Conservation (phyloP, 2,329 filamentous ascomycete genomes). For the Claviceps cyperi region DNA sequence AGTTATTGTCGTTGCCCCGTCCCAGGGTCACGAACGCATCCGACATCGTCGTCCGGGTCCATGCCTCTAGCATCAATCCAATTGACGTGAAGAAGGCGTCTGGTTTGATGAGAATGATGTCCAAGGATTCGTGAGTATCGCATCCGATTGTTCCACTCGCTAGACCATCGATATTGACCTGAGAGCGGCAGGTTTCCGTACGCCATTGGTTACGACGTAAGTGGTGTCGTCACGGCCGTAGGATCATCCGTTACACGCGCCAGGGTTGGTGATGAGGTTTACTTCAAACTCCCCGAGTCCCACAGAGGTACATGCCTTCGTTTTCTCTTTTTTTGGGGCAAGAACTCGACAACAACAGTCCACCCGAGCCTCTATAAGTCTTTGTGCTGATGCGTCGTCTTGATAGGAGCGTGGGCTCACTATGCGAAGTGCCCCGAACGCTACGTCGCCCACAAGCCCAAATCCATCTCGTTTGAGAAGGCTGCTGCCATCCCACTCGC, state of each 20-base stretch:
- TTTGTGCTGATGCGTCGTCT: not conserved
- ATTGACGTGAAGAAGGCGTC: constrained; percentile 28
- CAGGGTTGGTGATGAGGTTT: constrained; percentile 16
- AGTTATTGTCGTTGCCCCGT: constrained; percentile 9
- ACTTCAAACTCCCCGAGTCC: constrained; percentile 10
- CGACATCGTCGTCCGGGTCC: constrained; percentile 23
- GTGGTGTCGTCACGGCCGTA: constrained; percentile 22
- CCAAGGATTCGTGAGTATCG: constrained; percentile 16
- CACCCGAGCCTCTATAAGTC: not conserved
- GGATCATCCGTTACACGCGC: constrained; percentile 19
- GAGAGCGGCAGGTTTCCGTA: constrained; percentile 21
- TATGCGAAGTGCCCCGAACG: constrained; percentile 18
- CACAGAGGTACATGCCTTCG: constrained; percentile 6
- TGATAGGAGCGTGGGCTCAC: constrained; percentile 22
- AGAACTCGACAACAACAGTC: not conserved
- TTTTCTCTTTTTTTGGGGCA: not conserved
- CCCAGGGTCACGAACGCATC: constrained; percentile 10
- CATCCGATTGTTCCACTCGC: not conserved
- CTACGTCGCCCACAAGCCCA: constrained; percentile 24
- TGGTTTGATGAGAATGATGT: constrained; percentile 18
- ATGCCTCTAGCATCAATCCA: constrained; percentile 30
- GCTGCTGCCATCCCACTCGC: constrained; percentile 30
- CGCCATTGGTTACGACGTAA: constrained; percentile 27
- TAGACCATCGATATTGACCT: not conserved
- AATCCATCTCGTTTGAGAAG: constrained; percentile 24